Evolutionary conservation across 495 filamentous ascomycete species (phyloP).

Genomic region (Extremus antarcticus): DNA sequence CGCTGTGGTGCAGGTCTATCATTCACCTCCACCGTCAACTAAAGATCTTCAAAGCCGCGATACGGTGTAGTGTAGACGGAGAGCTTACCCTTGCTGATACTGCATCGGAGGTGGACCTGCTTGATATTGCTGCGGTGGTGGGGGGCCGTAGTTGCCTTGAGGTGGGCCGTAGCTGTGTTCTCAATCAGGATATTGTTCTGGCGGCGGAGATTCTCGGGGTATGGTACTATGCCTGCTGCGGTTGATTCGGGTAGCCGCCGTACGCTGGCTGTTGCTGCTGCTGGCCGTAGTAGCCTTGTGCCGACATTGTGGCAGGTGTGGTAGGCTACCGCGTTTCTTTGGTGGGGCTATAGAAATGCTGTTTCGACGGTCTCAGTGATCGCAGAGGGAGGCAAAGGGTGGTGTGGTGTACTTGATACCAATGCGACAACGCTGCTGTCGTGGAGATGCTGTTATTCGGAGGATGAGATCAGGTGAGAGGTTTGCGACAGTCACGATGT

Average conservation of each 20-base stretch:
- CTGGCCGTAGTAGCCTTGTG: neutral
- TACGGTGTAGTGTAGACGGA: conserved; percentile 34
- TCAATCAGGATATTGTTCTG: neutral
- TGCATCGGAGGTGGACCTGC: conserved; percentile 33
- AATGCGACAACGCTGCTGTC: no score
- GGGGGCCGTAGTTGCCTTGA: neutral
- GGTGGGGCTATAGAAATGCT: no score
- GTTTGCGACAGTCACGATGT: no score
- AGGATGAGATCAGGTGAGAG: no score
- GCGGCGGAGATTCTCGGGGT: neutral
- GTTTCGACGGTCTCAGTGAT: no score
- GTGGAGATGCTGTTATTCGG: no score
- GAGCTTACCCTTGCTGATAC: conserved; percentile 44
- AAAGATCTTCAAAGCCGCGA: no score
- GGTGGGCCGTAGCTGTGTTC: neutral
- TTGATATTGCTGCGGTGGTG: conserved; percentile 8
- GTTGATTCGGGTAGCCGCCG: neutral
- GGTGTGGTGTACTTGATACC: no score
- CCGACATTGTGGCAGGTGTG: neutral
- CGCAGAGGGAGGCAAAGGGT: no score
- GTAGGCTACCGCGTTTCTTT: neutral
- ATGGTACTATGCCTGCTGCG: neutral
- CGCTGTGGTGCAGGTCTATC: conserved; percentile 35
- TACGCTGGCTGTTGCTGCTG: neutral
- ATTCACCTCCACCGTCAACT: no score